These are phyloP conservation scores for Limonium bicolor DNA, from an alignment of 148 eudicot genomes.

Conservation along the genomic window DNA sequence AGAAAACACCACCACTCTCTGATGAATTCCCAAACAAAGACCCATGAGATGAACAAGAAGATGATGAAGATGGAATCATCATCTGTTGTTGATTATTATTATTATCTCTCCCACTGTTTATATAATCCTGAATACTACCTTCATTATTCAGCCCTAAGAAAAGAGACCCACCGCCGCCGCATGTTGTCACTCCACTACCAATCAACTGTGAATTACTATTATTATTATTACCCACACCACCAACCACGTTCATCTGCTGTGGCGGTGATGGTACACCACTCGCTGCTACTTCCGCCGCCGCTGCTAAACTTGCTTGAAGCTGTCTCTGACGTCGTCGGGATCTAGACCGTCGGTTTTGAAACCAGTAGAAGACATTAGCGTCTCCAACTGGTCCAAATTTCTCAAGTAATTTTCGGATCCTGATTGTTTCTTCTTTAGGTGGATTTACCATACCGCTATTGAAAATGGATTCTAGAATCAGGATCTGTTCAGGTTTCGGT, in stretches of 20 bases:
- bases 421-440: conserved; percentile 68
- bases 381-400: conserved; percentile 80
- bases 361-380: conserved; percentile 93
- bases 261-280: not conserved
- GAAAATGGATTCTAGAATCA: conserved; percentile 75
- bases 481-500: conserved; percentile 83
- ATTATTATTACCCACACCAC: not conserved
- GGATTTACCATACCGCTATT: conserved; percentile 94
- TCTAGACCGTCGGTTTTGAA: conserved; percentile 79
- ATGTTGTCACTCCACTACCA: too few species aligned
- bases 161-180: too few species aligned
- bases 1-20: too few species aligned
- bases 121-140: too few species aligned
- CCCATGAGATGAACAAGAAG: too few species aligned
- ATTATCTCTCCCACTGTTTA: too few species aligned
- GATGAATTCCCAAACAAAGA: too few species aligned
- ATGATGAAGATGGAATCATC: too few species aligned
- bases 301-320: conserved; percentile 26
- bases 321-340: conserved; percentile 73
- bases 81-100: too few species aligned
- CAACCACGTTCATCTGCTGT: not conserved
- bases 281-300: not conserved
- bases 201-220: not conserved
- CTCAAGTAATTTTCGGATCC: conserved; percentile 59
- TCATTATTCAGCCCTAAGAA: too few species aligned